Conservation (phyloP, 129 eudicot species). For the Saussurea involucrata region DNA sequence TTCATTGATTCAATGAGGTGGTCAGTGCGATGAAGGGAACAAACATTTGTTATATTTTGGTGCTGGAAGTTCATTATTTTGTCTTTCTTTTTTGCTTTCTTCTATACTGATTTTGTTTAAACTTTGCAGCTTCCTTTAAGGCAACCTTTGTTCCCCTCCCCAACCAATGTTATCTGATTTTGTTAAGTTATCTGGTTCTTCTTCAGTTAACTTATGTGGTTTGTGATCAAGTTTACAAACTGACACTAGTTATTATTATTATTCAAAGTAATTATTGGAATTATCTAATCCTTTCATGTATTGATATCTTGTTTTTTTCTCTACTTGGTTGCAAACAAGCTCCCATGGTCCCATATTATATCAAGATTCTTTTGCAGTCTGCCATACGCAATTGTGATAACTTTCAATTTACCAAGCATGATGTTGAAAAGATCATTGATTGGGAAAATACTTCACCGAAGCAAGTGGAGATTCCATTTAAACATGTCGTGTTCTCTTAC, state of each 20-base stretch:
- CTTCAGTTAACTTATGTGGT: neutral
- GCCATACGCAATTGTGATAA: constrained; percentile 97
- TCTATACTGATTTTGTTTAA: neutral
- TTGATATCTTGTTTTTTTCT: neutral
- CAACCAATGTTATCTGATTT: too few species aligned
- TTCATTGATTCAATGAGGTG: neutral
- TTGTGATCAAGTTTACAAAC: neutral
- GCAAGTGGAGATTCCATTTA: constrained; percentile 97
- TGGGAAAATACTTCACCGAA: constrained; percentile 96
- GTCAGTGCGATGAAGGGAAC: neutral
- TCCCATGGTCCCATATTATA: constrained; percentile 93
- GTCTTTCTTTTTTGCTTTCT: neutral
- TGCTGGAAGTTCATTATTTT: constrained; percentile 3
- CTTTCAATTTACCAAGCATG: constrained; percentile 81
- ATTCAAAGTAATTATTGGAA: neutral
- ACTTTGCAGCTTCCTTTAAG: constrained; percentile 67
- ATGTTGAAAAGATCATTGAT: constrained; percentile 97
- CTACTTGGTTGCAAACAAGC: constrained; percentile 55
- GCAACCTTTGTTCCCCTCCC: too few species aligned
- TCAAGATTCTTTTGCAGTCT: constrained; percentile 85
- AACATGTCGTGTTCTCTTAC: constrained; percentile 97
- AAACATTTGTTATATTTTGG: neutral
- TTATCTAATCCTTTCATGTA: neutral
- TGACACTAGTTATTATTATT: neutral
- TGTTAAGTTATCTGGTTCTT: neutral